phyloP scores from a whole-genome alignment of 1,284 basidiomycete species.

The Thecaphora thlaspeos region DNA sequence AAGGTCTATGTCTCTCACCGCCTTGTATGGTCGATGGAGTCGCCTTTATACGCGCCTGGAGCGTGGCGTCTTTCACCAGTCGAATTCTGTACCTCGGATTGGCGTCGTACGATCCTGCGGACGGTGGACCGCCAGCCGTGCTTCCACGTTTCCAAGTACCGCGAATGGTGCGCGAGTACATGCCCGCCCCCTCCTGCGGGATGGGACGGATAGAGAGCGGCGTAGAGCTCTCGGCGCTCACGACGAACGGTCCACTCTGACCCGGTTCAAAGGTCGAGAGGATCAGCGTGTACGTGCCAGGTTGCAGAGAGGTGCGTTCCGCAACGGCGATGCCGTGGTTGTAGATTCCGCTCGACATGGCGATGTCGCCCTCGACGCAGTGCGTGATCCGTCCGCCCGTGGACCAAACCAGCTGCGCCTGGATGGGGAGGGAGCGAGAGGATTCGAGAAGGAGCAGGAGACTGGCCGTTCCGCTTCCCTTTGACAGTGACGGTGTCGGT shows the following conservation, averaged over 20 bases:
- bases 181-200: conserved; percentile 80
- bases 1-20: conserved; percentile 11
- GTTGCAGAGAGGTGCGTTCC: conserved; percentile 53
- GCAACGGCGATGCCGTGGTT: conserved; percentile 73
- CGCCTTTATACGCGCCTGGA: neutral
- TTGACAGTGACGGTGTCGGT: no score
- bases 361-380: conserved; percentile 67
- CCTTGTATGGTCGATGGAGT: no score
- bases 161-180: conserved; percentile 71
- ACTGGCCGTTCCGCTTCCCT: conserved; percentile 9
- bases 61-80: neutral
- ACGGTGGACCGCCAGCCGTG: conserved; percentile 69
- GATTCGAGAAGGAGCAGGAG: conserved; percentile 64
- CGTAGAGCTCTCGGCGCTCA: conserved; percentile 65
- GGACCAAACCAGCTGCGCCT: conserved; percentile 70
- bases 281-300: conserved; percentile 75
- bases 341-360: conserved; percentile 75
- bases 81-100: conserved; percentile 71
- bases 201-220: conserved; percentile 59
- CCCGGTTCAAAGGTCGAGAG: conserved; percentile 78
- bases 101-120: conserved; percentile 65
- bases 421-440: conserved; percentile 69
- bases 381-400: conserved; percentile 66
- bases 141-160: conserved; percentile 64
- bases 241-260: conserved; percentile 67